phyloP scores from a whole-genome alignment of 2,329 filamentous ascomycete genomes.

The Fusarium tjaetaba region DNA sequence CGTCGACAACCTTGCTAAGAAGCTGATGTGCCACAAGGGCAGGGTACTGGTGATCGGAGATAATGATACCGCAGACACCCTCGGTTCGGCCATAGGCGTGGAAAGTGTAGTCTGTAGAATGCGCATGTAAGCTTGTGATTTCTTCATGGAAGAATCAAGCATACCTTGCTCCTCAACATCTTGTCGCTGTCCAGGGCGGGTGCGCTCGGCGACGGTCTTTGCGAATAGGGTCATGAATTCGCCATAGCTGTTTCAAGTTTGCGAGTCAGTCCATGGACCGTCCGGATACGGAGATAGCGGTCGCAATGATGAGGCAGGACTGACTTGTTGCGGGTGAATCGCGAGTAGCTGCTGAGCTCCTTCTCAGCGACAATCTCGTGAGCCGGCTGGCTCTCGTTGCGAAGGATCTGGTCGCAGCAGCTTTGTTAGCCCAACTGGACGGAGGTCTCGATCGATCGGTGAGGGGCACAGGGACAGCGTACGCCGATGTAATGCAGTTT shows the following conservation, averaged over 20 bases:
- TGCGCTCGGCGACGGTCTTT: slow-evolving; percentile 88
- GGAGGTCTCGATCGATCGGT: slow-evolving; percentile 37
- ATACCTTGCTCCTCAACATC: slow-evolving; percentile 84
- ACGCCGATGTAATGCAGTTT: slow-evolving; percentile 91
- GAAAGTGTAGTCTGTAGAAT: slow-evolving; percentile 71
- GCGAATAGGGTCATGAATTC: slow-evolving; percentile 85
- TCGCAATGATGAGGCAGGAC: slow-evolving; percentile 35
- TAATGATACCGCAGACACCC: slow-evolving; percentile 80
- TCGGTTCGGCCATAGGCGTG: slow-evolving; percentile 81
- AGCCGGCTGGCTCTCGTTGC: slow-evolving; percentile 80
- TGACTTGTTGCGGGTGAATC: slow-evolving; percentile 80
- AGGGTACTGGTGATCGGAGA: slow-evolving; percentile 80
- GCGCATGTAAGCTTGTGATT: slow-evolving; percentile 26
- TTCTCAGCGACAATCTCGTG: slow-evolving; percentile 81
- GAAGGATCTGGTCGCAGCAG: slow-evolving; percentile 71
- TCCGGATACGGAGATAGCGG: neutral
- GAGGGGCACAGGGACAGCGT: slow-evolving; percentile 52
- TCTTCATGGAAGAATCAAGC: neutral
- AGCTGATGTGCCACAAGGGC: slow-evolving; percentile 85
- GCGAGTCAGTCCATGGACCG: slow-evolving; percentile 14
- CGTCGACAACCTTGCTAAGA: slow-evolving; percentile 85
- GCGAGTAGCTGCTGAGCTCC: slow-evolving; percentile 80
- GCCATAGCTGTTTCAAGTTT: slow-evolving; percentile 53
- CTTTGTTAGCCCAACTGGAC: slow-evolving; percentile 36
- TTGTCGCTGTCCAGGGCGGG: slow-evolving; percentile 81